These are phyloP conservation scores for Stagonosporopsis tanaceti DNA, from an alignment of 2,329 filamentous ascomycete genomes.

Conservation along the genomic window DNA sequence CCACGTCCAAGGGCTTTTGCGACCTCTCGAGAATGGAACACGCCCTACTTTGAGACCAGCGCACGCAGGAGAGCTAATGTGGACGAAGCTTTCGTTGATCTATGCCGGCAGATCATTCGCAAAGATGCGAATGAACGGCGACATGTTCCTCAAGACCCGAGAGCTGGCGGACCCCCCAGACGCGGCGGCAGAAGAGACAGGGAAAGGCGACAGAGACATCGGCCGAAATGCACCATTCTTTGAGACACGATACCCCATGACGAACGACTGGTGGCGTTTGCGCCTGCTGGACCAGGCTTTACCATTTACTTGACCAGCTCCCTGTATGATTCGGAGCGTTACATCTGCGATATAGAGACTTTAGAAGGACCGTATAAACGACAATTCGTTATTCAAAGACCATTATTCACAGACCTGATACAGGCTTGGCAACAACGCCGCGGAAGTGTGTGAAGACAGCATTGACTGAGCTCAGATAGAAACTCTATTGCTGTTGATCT, in stretches of 20 bases:
- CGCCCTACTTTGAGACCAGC: constrained; percentile 90
- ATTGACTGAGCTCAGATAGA: constrained; percentile 5
- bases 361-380: constrained; percentile 32
- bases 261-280: constrained; percentile 24
- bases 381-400: constrained; percentile 25
- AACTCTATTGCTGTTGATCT: constrained; percentile 7
- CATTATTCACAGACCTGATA: not conserved
- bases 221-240: constrained; percentile 41
- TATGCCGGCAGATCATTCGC: constrained; percentile 82
- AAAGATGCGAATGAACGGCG: constrained; percentile 65
- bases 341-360: constrained; percentile 28
- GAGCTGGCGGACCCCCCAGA: constrained; percentile 8
- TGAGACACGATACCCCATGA: constrained; percentile 35
- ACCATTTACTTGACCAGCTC: not conserved
- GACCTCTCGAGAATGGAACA: constrained; percentile 85
- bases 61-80: constrained; percentile 85
- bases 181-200: constrained; percentile 18
- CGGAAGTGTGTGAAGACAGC: not conserved
- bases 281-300: constrained; percentile 36
- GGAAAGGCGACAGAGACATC: constrained; percentile 24
- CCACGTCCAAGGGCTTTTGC: constrained; percentile 81
- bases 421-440: not conserved
- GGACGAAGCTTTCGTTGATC: constrained; percentile 86
- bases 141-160: constrained; percentile 28
- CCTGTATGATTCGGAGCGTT: constrained; percentile 5